Evolutionary conservation across 106 monocot species (phyloP), one percentile per base, ranked within the genome.

Genomic region (Allium fistulosum): DNA sequence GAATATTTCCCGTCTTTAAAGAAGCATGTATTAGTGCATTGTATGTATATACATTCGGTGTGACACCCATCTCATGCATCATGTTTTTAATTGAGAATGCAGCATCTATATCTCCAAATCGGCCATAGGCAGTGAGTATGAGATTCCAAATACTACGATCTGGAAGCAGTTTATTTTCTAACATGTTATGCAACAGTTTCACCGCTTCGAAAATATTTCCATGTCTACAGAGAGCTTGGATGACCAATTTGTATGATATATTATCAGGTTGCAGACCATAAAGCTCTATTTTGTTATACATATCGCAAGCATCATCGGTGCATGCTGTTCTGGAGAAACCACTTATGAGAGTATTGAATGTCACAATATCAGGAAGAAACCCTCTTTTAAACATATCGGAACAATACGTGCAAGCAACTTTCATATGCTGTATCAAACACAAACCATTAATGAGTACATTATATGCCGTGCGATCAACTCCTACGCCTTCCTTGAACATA

Each of bases 341-440:
- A 46, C 63, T 67, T 64, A 91, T 68, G 68, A 91, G 81, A 66
- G 77, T 91, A 71, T 91, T 91, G 62, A 81, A 91, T 10, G 87
- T 91, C 67, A 91, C 74, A 69, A 82, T 7, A 65, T 91, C 91
- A 12, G 91, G 91, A 53, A 72, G 58, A 66, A 84, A 77, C n/a
- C 91, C 91, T 66, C 74, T 87, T 53, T 91, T 91, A 22, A 84
- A 61, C 87, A 91, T 81, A 46, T 91, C 86, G 64, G 69, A 72
- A 15, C 84, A 28, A 69, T 70, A 87, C 55, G 57, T 81, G 56
- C 73, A 79, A 12, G 91, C 81, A 63, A 53, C 52, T 27, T 78
- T 81, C 71, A 80, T 71, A 51, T 86, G 77, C n/a, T 70, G 58
- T 52, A 71, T 59, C 71, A 79, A 75, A 72, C 81, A 82, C 58